Evolutionary conservation across 1,284 basidiomycete genomes (phyloP).

Genomic region (Tilletia setariae): DNA sequence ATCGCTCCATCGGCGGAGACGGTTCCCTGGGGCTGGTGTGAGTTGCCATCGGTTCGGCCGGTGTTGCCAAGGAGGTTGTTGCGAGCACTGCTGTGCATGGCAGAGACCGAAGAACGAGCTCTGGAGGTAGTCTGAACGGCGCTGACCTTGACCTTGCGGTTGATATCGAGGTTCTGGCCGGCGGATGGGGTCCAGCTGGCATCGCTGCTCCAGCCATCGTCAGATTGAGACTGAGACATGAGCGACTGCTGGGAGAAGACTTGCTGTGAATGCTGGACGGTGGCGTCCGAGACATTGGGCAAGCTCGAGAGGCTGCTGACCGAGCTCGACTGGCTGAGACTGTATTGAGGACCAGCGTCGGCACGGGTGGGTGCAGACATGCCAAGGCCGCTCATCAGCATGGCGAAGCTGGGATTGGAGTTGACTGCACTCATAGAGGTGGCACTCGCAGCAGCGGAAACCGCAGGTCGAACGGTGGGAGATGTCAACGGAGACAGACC

Average conservation of each 20-base stretch:
- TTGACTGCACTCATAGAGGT: not conserved
- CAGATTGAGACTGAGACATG: slow-evolving; percentile 13
- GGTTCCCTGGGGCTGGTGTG: too few relatives aligned
- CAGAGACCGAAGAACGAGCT: not conserved
- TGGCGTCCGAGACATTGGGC: not conserved
- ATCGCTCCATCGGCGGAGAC: slow-evolving; percentile 4
- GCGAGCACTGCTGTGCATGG: not conserved
- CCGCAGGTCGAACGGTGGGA: not conserved
- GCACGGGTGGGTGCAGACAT: not conserved
- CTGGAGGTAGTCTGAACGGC: not conserved
- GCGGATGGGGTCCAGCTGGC: not conserved
- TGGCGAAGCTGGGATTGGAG: slow-evolving; percentile 7
- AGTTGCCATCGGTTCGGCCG: not conserved
- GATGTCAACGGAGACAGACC: slow-evolving; percentile 1
- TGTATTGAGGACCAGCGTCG: not conserved
- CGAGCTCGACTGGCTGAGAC: slow-evolving; percentile 5
- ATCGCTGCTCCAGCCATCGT: slow-evolving; percentile 13
- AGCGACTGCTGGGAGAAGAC: not conserved
- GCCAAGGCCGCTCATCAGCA: slow-evolving; percentile 12
- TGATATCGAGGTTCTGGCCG: not conserved
- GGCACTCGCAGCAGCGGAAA: not conserved
- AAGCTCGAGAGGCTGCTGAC: slow-evolving; percentile 9
- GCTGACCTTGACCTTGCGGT: slow-evolving; percentile 8
- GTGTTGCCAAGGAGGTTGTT: not conserved
- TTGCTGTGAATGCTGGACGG: not conserved